Conservation (phyloP, 805 yeast genomes). For the Myxozyma lipomycoides region DNA sequence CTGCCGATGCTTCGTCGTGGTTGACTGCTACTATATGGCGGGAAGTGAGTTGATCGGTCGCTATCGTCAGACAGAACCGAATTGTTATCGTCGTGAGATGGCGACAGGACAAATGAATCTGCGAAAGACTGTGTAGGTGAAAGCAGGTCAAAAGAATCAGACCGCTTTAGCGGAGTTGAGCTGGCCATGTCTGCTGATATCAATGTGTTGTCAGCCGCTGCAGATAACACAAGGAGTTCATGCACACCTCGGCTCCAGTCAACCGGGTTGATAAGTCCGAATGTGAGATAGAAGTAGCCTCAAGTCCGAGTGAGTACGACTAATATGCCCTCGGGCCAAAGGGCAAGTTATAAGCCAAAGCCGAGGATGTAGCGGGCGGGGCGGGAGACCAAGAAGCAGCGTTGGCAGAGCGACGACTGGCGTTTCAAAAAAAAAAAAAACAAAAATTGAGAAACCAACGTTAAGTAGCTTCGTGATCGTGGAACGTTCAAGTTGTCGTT, state of each 20-base stretch:
- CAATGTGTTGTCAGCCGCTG: neutral
- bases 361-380: neutral
- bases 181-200: neutral
- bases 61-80: too few relatives aligned
- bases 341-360: too few relatives aligned
- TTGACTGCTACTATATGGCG: too few relatives aligned
- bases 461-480: neutral
- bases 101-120: slow-evolving; percentile 9
- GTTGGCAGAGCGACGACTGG: neutral
- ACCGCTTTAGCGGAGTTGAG: slow-evolving; percentile 12
- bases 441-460: neutral
- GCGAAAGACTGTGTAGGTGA: slow-evolving; percentile 26
- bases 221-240: neutral
- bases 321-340: neutral
- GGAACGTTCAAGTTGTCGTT: neutral
- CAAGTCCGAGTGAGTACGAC: neutral
- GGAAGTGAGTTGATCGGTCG: too few relatives aligned
- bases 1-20: too few relatives aligned
- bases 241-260: neutral
- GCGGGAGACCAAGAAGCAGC: neutral
- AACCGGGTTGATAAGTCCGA: too few relatives aligned
- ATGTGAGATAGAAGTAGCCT: too few relatives aligned
- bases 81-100: neutral
- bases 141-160: slow-evolving; percentile 25
- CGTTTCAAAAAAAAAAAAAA: neutral